Evolutionary conservation across 2,329 filamentous ascomycete species (phyloP).

Genomic region (Chaetomium strumarium): DNA sequence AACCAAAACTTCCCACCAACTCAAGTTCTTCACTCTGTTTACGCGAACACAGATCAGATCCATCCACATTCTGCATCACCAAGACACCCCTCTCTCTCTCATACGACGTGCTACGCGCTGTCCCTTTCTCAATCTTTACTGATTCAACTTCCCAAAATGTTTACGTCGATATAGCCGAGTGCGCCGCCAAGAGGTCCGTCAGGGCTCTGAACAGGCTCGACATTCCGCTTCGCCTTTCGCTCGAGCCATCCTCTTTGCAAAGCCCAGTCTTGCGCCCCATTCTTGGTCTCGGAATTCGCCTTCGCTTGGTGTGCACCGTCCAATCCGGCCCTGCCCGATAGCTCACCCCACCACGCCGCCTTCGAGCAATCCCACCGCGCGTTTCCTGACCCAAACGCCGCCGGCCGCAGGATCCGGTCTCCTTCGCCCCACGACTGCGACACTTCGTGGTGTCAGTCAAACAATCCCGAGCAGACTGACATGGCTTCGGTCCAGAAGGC

Average conservation of each 20-base stretch:
- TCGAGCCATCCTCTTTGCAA: background rate
- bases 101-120: background rate
- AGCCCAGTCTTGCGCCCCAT: background rate
- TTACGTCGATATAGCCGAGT: background rate
- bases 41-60: no score
- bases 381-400: background rate
- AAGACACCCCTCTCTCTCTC: background rate
- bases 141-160: slow-evolving; percentile 2
- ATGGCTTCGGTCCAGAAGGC: slow-evolving; percentile 17
- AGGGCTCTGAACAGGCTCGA: background rate
- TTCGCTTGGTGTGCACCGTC: background rate
- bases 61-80: background rate
- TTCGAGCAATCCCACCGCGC: background rate
- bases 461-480: background rate
- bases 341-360: slow-evolving; percentile 1
- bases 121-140: background rate
- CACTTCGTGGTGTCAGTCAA: background rate
- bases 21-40: background rate
- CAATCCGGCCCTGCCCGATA: slow-evolving; percentile 12
- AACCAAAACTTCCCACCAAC: background rate
- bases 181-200: slow-evolving; percentile 3
- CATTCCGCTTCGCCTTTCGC: background rate
- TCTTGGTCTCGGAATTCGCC: slow-evolving; percentile 8
- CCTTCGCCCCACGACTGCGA: background rate
- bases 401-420: slow-evolving; percentile 1